Percentiles rank a stretch among this genome's conserved stretches.
Evolutionary conservation across 305 asterid species (phyloP).

Genomic region (Fraxinus ornus): DNA sequence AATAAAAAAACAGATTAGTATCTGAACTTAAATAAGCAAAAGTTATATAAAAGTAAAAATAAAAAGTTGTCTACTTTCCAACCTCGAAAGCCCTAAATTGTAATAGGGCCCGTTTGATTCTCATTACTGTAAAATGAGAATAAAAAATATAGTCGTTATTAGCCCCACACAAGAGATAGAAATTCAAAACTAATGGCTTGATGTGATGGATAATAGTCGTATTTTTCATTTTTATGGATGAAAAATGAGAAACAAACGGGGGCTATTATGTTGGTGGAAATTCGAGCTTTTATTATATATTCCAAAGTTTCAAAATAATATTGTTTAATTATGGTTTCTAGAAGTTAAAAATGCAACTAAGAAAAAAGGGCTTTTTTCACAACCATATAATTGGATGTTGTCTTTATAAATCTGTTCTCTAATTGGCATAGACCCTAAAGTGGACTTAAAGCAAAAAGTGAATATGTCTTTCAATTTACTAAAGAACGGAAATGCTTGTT

Average conservation of each 20-base stretch:
- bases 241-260: too few relatives aligned
- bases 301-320: neutral
- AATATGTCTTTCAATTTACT: slow-evolving; percentile 12
- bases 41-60: neutral
- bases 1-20: neutral
- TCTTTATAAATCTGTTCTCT: neutral
- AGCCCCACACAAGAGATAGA: too few relatives aligned
- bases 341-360: neutral
- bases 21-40: neutral
- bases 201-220: too few relatives aligned
- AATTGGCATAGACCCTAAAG: neutral
- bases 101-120: too few relatives aligned
- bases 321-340: neutral
- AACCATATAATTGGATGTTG: neutral
- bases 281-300: neutral
- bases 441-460: slow-evolving; percentile 17
- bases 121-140: too few relatives aligned
- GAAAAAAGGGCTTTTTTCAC: neutral
- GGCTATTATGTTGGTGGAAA: neutral
- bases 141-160: too few relatives aligned
- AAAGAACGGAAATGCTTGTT: slow-evolving; percentile 24
- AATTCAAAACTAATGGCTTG: too few relatives aligned
- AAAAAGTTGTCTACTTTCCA: neutral
- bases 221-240: too few relatives aligned
- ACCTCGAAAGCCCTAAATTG: neutral